Conservation (phyloP, 2,329 filamentous ascomycete species). For the Calonectria ilicicola region DNA sequence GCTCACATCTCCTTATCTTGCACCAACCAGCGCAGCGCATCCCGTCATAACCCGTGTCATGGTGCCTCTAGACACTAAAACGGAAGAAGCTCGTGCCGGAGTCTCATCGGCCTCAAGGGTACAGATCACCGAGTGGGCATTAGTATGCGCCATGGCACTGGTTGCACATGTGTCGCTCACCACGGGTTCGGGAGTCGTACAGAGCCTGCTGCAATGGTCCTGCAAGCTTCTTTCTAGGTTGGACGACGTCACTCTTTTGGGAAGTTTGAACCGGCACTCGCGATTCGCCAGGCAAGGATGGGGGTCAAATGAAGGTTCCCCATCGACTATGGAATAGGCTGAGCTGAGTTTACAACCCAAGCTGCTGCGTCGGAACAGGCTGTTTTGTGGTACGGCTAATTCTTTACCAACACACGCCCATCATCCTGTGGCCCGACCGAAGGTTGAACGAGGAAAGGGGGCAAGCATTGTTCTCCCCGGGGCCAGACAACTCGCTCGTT, state of each 20-base stretch:
- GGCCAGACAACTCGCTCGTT: constrained; percentile 26
- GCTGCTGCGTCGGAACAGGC: background rate
- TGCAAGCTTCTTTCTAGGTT: constrained; percentile 35
- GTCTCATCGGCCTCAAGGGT: constrained; percentile 36
- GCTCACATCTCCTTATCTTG: constrained; percentile 54
- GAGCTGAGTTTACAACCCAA: constrained; percentile 1
- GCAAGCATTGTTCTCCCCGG: background rate
- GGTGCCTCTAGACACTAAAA: constrained; percentile 35
- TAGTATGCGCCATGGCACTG: constrained; percentile 41
- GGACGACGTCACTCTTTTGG: constrained; percentile 43
- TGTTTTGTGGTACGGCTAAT: constrained; percentile 16
- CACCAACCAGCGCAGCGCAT: constrained; percentile 49
- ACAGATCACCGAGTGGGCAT: constrained; percentile 37
- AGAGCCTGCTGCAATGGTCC: constrained; percentile 31
- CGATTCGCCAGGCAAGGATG: constrained; percentile 22
- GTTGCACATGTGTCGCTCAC: constrained; percentile 41
- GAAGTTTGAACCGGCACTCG: constrained; percentile 36
- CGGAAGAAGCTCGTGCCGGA: constrained; percentile 43
- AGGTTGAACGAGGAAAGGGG: constrained; percentile 17
- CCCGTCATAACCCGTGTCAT: constrained; percentile 22
- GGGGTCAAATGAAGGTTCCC: constrained; percentile 20
- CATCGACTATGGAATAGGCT: background rate
- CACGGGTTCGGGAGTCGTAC: constrained; percentile 39
- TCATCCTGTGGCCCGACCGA: constrained; percentile 13
- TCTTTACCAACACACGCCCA: constrained; percentile 17